phyloP scores from a whole-genome alignment of 257 asterid species.

The Capsicum rhomboideum region DNA sequence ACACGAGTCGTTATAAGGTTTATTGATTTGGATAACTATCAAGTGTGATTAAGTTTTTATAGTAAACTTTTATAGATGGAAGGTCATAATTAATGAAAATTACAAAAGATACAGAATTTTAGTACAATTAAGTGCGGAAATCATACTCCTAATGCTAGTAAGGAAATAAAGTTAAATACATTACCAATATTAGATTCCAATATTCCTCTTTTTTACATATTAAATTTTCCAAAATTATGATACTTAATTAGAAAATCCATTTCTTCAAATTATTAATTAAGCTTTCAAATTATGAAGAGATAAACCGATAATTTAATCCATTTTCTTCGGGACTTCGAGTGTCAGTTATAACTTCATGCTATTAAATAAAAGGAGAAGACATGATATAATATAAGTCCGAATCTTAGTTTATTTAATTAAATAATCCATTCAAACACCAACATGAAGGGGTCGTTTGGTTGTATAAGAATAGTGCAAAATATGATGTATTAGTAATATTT shows the following conservation, averaged over 20 bases:
- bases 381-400: not conserved
- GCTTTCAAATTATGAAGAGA: not conserved
- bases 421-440: not conserved
- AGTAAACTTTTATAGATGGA: not conserved
- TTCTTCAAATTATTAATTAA: not conserved
- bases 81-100: not conserved
- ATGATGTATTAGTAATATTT: too few relatives aligned
- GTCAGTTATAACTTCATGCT: not conserved
- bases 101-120: not conserved
- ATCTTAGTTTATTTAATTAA: not conserved
- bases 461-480: too few relatives aligned
- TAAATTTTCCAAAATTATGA: not conserved
- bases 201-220: not conserved
- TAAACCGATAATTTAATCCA: not conserved
- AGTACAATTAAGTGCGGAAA: not conserved
- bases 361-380: not conserved
- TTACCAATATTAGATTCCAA: not conserved
- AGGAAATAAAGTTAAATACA: not conserved
- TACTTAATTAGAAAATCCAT: not conserved
- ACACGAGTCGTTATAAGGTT: not conserved
- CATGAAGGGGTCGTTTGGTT: too few relatives aligned
- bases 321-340: not conserved
- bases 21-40: not conserved
- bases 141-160: not conserved
- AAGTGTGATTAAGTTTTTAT: not conserved